Conservation (phyloP, 1,139 yeast genomes). For the Magnusiomyces ingens region DNA sequence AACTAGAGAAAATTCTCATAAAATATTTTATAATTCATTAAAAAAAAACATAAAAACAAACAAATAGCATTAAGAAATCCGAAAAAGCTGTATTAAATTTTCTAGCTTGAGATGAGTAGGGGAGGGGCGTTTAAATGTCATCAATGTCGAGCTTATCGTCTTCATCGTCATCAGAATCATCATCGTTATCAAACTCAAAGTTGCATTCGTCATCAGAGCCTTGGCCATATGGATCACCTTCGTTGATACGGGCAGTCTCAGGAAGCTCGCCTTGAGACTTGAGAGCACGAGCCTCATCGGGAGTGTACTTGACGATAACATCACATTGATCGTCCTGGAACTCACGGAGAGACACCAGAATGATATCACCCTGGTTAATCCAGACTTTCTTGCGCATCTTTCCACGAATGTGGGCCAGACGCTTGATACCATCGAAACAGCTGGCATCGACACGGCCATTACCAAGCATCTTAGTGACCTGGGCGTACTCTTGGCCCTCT, state of each 20-base stretch:
- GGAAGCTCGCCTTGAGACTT: slow-evolving; percentile 96
- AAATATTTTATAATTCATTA: background rate
- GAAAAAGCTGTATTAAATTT: background rate
- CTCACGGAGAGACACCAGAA: slow-evolving; percentile 91
- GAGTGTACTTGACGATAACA: slow-evolving; percentile 91
- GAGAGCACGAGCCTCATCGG: slow-evolving; percentile 96
- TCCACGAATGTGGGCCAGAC: slow-evolving; percentile 98
- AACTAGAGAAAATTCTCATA: background rate
- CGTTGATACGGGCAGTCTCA: slow-evolving; percentile 90
- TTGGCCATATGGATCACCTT: slow-evolving; percentile 94
- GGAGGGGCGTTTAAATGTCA: slow-evolving; percentile 47
- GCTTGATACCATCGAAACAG: slow-evolving; percentile 88
- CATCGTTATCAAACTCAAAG: slow-evolving; percentile 97
- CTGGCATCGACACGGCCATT: slow-evolving; percentile 93
- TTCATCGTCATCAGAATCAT: slow-evolving; percentile 60
- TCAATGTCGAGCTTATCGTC: slow-evolving; percentile 75
- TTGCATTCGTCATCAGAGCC: slow-evolving; percentile 97
- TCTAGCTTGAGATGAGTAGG: background rate
- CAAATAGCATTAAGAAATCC: too few relatives aligned
- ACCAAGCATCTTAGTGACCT: slow-evolving; percentile 96
- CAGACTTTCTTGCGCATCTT: slow-evolving; percentile 98
- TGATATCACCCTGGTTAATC: slow-evolving; percentile 99
- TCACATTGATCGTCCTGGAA: slow-evolving; percentile 98
- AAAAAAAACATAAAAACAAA: background rate
- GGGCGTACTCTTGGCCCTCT: slow-evolving; percentile 98